Evolutionary conservation across 202 grass and related monocot species (phyloP), one percentile per base, ranked within the genome.

Genomic region (Saccharum hybrid): DNA sequence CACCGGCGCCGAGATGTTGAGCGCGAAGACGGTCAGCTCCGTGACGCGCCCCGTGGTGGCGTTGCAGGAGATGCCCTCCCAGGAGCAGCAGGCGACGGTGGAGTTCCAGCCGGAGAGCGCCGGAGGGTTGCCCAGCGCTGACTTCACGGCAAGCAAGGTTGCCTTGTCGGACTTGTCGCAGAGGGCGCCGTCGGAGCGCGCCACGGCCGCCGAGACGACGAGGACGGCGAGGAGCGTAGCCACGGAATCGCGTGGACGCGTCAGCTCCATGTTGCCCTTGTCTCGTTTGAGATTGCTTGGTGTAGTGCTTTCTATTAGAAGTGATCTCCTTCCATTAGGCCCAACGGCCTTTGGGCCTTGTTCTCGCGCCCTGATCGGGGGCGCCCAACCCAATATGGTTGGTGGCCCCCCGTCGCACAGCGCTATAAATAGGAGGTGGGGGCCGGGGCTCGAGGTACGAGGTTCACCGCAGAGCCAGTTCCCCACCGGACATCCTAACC

Each of bases 121-220:
- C n/a, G n/a, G n/a, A n/a, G n/a, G n/a, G n/a, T n/a, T 61, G 63
- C 83, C 83, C 30, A 94, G 57, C 0, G 82, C 82, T 0, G 82
- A 74, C 81, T 92, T 94, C 14, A 94, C 48, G 12, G 77, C 73
- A 1, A 90, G 33, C 12, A 92, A 54, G 4, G 90, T 75, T 3
- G 48, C 70, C 78, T 81, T 84, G 82, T 94, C 90, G 19, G 68
- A 45, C 71, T 86, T 88, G 92, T 84, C 66, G 74, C 90, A 94
- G 60, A 21, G 57, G 3, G 71, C 80, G 8, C 51, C 83, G 49
- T 18, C 56, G 71, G 61, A 19, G 9, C 26, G 57, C 18, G 74
- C 28, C 39, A 48, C 75, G 1, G 75, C 77, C 3, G 83, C 43
- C n/a, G n/a, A n/a, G 22, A 90, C 26, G 60, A 81, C 41, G 4